phyloP scores from a whole-genome alignment of 768 basidiomycete genomes.

The Tylopilus plumbeoviolaceoides region DNA sequence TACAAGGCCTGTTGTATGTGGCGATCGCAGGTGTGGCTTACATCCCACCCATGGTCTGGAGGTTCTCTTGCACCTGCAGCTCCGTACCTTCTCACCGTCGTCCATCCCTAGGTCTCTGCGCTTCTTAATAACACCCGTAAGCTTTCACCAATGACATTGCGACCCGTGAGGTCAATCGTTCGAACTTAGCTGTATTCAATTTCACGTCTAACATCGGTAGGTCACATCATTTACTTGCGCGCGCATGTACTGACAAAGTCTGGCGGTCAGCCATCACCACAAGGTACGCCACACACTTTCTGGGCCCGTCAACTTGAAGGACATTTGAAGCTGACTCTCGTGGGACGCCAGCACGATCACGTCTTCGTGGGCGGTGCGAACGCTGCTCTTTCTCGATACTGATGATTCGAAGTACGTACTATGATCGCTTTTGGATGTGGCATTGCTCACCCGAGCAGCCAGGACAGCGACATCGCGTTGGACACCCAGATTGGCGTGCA shows the following conservation, averaged over 20 bases:
- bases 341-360: neutral
- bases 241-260: neutral
- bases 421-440: too few species aligned
- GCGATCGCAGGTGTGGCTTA: slow-evolving; percentile 6
- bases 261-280: neutral
- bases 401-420: neutral
- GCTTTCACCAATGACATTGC: neutral
- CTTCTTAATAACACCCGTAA: slow-evolving; percentile 1
- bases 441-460: neutral
- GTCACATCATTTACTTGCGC: neutral
- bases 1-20: slow-evolving; percentile 16
- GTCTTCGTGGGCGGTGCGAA: slow-evolving; percentile 13
- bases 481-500: slow-evolving; percentile 9
- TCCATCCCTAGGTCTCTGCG: slow-evolving; percentile 1
- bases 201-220: slow-evolving; percentile 1
- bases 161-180: neutral
- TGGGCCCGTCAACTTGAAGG: neutral
- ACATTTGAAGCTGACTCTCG: neutral
- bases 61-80: neutral
- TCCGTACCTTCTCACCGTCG: neutral
- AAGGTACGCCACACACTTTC: slow-evolving; percentile 3
- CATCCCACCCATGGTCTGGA: slow-evolving; percentile 2
- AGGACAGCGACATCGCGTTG: neutral
- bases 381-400: neutral
- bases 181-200: neutral